A percentile compares a stretch with the other conserved stretches of the same genome.
Evolutionary conservation across 345 rosid genomes (phyloP).

Genomic region (Crucihimalaya himalaica): DNA sequence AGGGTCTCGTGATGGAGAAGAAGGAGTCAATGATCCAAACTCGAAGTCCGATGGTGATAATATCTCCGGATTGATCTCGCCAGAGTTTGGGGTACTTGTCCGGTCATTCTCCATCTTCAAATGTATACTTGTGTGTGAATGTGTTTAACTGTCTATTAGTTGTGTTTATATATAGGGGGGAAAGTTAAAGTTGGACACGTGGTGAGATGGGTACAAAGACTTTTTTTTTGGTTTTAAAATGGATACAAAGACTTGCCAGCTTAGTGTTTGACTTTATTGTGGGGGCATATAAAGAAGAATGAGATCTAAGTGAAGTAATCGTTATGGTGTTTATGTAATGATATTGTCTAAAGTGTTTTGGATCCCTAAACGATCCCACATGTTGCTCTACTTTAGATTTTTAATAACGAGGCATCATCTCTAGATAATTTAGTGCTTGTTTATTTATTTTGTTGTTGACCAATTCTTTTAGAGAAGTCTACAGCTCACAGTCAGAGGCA

Average conservation of each 20-base stretch:
- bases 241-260: conserved; percentile 37
- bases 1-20: conserved; percentile 53
- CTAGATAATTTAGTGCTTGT: neutral
- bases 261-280: conserved; percentile 34
- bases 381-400: conserved; percentile 16
- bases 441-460: neutral
- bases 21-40: conserved; percentile 64
- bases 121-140: neutral
- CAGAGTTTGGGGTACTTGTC: conserved; percentile 40
- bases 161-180: conserved; percentile 26
- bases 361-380: conserved; percentile 36
- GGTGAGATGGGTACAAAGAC: conserved; percentile 23
- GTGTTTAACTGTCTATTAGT: conserved; percentile 11
- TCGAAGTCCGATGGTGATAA: conserved; percentile 57
- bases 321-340: conserved; percentile 34
- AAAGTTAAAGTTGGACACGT: conserved; percentile 29
- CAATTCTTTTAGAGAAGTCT: neutral
- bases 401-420: conserved; percentile 21
- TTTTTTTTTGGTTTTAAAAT: too few relatives aligned
- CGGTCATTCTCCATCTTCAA: conserved; percentile 39
- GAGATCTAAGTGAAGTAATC: conserved; percentile 37
- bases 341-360: conserved; percentile 32
- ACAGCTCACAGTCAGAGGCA: conserved; percentile 8
- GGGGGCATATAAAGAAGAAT: conserved; percentile 20
- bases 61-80: conserved; percentile 1